A percentile compares a stretch with the other conserved stretches of the same genome.
These are phyloP conservation scores for Tolypocladium album DNA, from an alignment of 2,329 filamentous ascomycete genomes.

Conservation along the genomic window DNA sequence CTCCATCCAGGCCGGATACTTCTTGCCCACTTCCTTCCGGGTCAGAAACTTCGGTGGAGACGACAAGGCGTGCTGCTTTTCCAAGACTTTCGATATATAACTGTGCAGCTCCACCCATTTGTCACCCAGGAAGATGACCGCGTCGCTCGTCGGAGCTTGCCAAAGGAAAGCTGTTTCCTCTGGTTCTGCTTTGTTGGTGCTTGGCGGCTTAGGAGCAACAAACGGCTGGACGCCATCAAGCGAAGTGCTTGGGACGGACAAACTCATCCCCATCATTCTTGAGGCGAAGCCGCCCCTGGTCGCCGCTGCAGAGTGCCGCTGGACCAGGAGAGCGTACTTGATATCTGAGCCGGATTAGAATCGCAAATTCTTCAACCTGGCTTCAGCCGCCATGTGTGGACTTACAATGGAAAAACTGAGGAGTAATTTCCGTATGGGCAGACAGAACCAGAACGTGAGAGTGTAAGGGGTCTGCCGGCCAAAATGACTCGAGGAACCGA, in stretches of 20 bases:
- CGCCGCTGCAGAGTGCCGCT: conserved; percentile 53
- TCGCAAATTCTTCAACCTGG: not conserved
- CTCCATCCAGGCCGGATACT: conserved; percentile 67
- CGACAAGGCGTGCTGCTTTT: conserved; percentile 24
- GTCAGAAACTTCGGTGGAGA: conserved; percentile 28
- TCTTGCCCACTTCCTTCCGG: conserved; percentile 53
- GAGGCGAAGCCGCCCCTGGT: conserved; percentile 33
- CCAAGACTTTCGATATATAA: conserved; percentile 58
- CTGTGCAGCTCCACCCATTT: conserved; percentile 81
- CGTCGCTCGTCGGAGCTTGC: conserved; percentile 76
- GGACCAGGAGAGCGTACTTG: conserved; percentile 66
- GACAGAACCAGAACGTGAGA: conserved; percentile 80
- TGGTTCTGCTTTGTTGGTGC: conserved; percentile 9
- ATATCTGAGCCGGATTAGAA: conserved; percentile 39
- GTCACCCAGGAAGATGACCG: conserved; percentile 70
- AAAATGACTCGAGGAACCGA: conserved; percentile 79
- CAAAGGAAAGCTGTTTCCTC: conserved; percentile 59
- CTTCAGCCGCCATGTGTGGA: not conserved
- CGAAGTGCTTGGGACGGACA: conserved; percentile 58
- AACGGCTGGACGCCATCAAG: conserved; percentile 52
- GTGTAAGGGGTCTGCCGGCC: conserved; percentile 52
- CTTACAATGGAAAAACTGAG: conserved; percentile 71
- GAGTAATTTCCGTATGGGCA: conserved; percentile 67
- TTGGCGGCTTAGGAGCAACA: conserved; percentile 23
- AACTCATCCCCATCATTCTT: conserved; percentile 65